Evolutionary conservation across 2,329 filamentous ascomycete species (phyloP).

Genomic region (Paecilomyces dactylethromorphus): DNA sequence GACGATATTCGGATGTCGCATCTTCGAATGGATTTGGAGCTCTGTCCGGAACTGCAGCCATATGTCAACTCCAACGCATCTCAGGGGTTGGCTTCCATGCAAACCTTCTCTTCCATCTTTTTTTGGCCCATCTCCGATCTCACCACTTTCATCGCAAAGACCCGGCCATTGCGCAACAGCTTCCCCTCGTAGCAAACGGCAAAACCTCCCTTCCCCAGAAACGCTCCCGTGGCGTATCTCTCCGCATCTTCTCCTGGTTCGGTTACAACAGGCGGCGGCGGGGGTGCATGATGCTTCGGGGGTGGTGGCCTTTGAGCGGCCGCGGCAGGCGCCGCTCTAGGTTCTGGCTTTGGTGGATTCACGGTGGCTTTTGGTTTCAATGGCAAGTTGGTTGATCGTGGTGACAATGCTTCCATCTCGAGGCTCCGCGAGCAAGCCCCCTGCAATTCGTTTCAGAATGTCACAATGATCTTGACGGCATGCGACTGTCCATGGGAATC

Average conservation of each 20-base stretch:
- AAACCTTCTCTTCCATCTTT: constrained; percentile 47
- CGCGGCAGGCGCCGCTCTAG: constrained; percentile 22
- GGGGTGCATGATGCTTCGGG: constrained; percentile 39
- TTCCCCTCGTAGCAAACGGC: constrained; percentile 45
- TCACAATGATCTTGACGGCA: constrained; percentile 3
- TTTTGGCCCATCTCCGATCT: constrained; percentile 44
- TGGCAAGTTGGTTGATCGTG: constrained; percentile 42
- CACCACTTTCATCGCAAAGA: constrained; percentile 47
- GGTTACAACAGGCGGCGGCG: constrained; percentile 37
- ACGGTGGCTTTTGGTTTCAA: constrained; percentile 35
- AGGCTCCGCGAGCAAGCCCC: constrained; percentile 2
- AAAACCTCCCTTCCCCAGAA: constrained; percentile 46
- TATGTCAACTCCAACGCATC: constrained; percentile 7
- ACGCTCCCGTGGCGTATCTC: constrained; percentile 39
- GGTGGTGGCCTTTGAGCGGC: constrained; percentile 25
- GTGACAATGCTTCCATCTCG: constrained; percentile 43
- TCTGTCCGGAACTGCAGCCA: constrained; percentile 62
- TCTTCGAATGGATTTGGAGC: constrained; percentile 96
- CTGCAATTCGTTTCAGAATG: constrained; percentile 16
- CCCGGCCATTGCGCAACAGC: constrained; percentile 34
- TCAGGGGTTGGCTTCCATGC: neutral
- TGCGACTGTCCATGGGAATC: constrained; percentile 3
- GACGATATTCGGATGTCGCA: constrained; percentile 92
- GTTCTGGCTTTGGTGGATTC: constrained; percentile 32
- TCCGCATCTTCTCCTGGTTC: constrained; percentile 41